These are phyloP conservation scores for Nothophytophthora sp. DNA, from an alignment of 352 stramenopile species.

Conservation along the genomic window DNA sequence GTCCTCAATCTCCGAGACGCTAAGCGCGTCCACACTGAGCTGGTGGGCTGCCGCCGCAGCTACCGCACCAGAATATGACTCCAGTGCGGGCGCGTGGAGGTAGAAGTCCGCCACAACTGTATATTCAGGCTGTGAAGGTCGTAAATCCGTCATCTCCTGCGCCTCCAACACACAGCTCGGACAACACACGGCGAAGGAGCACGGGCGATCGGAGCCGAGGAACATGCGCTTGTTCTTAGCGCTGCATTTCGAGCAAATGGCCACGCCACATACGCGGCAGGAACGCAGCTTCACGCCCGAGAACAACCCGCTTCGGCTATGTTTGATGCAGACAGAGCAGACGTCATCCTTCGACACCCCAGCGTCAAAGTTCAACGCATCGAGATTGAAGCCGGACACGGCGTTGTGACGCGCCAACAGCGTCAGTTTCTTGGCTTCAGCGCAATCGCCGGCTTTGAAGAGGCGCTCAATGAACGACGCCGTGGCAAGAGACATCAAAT, in stretches of 20 bases:
- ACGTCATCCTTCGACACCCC: slow-evolving; percentile 21
- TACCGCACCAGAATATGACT: slow-evolving; percentile 15
- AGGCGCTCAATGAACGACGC: slow-evolving; percentile 28
- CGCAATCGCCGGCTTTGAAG: slow-evolving; percentile 23
- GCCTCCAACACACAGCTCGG: slow-evolving; percentile 33
- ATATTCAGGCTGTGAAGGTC: slow-evolving; percentile 16
- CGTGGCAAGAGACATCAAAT: slow-evolving; percentile 22
- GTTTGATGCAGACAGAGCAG: slow-evolving; percentile 33
- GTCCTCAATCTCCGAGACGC: slow-evolving; percentile 14
- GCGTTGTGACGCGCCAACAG: slow-evolving; percentile 25
- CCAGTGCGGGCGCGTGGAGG: slow-evolving; percentile 12
- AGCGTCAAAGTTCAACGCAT: slow-evolving; percentile 5
- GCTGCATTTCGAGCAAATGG: slow-evolving; percentile 33
- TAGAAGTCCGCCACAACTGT: slow-evolving; percentile 26
- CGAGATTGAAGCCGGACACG: slow-evolving; percentile 1
- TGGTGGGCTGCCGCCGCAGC: slow-evolving; percentile 9
- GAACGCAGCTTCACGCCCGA: slow-evolving; percentile 15
- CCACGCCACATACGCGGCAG: slow-evolving; percentile 21
- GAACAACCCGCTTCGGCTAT: slow-evolving; percentile 14
- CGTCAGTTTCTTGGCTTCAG: slow-evolving; percentile 50
- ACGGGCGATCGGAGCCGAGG: slow-evolving; percentile 18
- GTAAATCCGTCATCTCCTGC: slow-evolving; percentile 29
- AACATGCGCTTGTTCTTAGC: slow-evolving; percentile 15
- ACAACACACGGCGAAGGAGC: slow-evolving; percentile 22
- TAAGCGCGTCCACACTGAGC: slow-evolving; percentile 12